phyloP scores from a whole-genome alignment of 306 rosid genomes.

The Urtica urens region DNA sequence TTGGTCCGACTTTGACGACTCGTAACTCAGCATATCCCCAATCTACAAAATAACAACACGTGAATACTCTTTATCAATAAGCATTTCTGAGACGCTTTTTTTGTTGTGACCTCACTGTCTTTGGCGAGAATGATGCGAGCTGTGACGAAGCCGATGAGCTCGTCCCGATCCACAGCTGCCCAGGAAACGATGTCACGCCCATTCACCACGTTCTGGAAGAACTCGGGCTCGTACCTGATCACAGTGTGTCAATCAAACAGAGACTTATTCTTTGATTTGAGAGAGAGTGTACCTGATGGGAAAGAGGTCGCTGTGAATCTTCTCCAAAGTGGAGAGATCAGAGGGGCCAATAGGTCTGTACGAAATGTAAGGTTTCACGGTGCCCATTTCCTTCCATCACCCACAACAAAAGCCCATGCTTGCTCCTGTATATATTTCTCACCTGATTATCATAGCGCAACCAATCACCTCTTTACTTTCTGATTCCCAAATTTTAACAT shows the following conservation, averaged over 20 bases:
- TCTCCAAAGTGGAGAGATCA: conserved; percentile 52
- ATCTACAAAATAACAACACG: conserved; percentile 69
- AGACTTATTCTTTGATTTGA: conserved; percentile 3
- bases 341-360: conserved; percentile 65
- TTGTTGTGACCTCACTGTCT: conserved; percentile 89
- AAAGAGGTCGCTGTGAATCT: conserved; percentile 53
- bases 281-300: conserved; percentile 58
- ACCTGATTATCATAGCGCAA: too few species aligned
- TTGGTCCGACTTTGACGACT: conserved; percentile 52
- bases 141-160: conserved; percentile 76
- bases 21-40: conserved; percentile 56
- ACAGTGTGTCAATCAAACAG: conserved; percentile 8
- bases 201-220: conserved; percentile 68
- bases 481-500: too few species aligned
- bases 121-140: conserved; percentile 51
- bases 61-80: background rate
- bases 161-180: conserved; percentile 79
- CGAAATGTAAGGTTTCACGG: conserved; percentile 38
- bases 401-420: background rate
- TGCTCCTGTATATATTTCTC: too few species aligned
- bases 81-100: conserved; percentile 9
- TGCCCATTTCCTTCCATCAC: conserved; percentile 30
- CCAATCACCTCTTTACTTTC: too few species aligned
- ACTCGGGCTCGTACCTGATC: conserved; percentile 60
- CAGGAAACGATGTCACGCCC: conserved; percentile 65